These are phyloP conservation scores for Tulasnella sp. DNA, from an alignment of 768 basidiomycete genomes.

Conservation along the genomic window DNA sequence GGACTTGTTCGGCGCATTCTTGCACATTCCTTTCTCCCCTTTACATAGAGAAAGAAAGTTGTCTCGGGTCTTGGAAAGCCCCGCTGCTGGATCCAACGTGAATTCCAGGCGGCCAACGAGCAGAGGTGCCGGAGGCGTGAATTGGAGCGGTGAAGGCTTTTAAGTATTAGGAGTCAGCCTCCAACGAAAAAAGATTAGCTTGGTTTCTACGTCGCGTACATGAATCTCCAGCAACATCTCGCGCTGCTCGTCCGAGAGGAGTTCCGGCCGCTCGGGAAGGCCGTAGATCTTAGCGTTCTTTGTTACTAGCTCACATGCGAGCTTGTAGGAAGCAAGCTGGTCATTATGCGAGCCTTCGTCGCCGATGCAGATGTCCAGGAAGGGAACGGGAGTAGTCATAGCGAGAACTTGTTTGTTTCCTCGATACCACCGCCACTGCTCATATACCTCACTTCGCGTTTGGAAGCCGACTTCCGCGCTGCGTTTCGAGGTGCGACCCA, in stretches of 20 bases:
- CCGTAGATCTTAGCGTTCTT: constrained; percentile 44
- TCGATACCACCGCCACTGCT: constrained; percentile 2
- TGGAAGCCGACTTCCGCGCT: background rate
- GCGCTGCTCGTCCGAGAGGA: constrained; percentile 44
- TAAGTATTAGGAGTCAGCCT: constrained; percentile 27
- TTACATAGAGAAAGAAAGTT: constrained; percentile 51
- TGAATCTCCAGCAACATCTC: constrained; percentile 42
- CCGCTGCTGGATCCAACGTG: constrained; percentile 40
- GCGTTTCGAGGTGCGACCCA: background rate
- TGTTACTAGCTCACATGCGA: constrained; percentile 37
- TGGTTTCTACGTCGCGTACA: constrained; percentile 31
- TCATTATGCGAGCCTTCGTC: constrained; percentile 35
- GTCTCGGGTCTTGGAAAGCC: constrained; percentile 44
- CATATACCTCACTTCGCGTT: background rate
- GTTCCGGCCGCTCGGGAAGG: constrained; percentile 39
- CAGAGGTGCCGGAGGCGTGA: constrained; percentile 41
- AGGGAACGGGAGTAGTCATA: constrained; percentile 29
- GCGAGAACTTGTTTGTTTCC: background rate
- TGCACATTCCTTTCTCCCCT: constrained; percentile 45
- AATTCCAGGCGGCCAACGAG: constrained; percentile 44
- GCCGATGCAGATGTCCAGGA: constrained; percentile 46
- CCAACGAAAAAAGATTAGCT: background rate
- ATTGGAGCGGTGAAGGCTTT: constrained; percentile 37
- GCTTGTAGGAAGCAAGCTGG: constrained; percentile 36
- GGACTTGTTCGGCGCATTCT: constrained; percentile 46